Evolutionary conservation across 2,329 filamentous ascomycete species (phyloP).

Genomic region (Ophiostoma ips): DNA sequence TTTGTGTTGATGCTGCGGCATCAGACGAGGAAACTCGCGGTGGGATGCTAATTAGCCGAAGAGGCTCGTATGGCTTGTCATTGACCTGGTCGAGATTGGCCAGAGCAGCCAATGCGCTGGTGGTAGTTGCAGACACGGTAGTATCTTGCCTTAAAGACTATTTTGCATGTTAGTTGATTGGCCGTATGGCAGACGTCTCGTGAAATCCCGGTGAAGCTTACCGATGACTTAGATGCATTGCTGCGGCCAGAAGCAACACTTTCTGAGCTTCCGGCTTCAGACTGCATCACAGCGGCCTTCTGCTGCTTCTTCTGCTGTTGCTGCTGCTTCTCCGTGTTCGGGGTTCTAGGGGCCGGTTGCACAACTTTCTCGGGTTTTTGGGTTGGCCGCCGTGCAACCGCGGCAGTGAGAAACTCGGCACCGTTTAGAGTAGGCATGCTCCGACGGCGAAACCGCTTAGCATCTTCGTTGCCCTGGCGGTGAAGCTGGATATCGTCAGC

Average conservation of each 20-base stretch:
- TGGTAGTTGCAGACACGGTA: constrained; percentile 33
- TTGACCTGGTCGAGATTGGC: constrained; percentile 22
- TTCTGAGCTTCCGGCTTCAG: constrained; percentile 47
- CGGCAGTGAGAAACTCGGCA: constrained; percentile 26
- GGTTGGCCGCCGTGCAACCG: constrained; percentile 23
- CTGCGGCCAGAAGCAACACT: constrained; percentile 47
- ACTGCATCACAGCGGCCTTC: constrained; percentile 20
- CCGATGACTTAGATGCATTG: constrained; percentile 47
- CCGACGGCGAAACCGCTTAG: constrained; percentile 65
- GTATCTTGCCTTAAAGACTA: constrained; percentile 49
- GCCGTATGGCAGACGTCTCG: too few species aligned
- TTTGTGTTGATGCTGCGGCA: neutral
- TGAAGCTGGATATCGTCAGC: constrained; percentile 58
- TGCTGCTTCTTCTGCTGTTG: constrained; percentile 17
- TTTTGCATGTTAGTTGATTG: too few species aligned
- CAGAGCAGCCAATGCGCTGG: constrained; percentile 34
- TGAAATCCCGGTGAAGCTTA: too few species aligned
- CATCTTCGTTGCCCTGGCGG: constrained; percentile 47
- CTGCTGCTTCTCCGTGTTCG: constrained; percentile 27
- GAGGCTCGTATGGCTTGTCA: constrained; percentile 37
- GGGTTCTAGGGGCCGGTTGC: constrained; percentile 17
- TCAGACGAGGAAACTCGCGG: constrained; percentile 38
- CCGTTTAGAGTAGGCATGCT: constrained; percentile 59
- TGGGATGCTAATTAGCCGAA: constrained; percentile 43
- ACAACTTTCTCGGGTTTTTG: constrained; percentile 22